Evolutionary conservation across 2,329 filamentous ascomycete species (phyloP), one percentile per base, ranked within the genome.

Genomic region (Hyphodiscus sp.): DNA sequence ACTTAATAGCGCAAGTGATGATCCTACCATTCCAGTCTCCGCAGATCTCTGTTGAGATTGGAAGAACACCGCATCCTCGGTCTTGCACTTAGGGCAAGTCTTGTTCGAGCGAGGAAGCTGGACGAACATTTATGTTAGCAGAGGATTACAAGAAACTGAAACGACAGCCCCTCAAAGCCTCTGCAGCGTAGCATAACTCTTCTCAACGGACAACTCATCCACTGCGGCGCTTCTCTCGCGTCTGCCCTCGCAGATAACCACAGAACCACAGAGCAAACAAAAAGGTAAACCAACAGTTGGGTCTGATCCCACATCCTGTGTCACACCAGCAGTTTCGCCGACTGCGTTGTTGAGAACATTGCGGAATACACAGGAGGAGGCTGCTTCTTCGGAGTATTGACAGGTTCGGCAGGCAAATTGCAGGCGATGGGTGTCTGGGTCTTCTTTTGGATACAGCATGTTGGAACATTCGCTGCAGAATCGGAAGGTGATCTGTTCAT

Each of bases 381-480:
- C 83, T 30, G 92, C 91, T 59, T 87, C 83, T 69, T 96, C 91
- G 65, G 86, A 89, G 74, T 90, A 96, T 68, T 91, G 86, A 76
- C 94, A 99, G 53, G 91, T 96, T 65, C 92, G 89, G 78, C 94
- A 99, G 60, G 89, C 91, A 74, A 95, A 99, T 76, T 96, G 87
- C 63, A 99, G 85, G 66, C 85, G 86, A 75, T 89, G 89, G 58
- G 83, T 84, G 57, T 85, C 78, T 58, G 86, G 84, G 73, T 99
- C 91, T 77, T 99, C 95, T 74, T 95, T 94, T 49, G 94, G 94
- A 69, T 97, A 97, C 52, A 99, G 79, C 81, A 99, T 88, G 78
- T 99, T 99, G 65, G 91, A 96, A 76, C 94, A 99, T 79, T 99
- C 94, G 65, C 90, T 91, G 77, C 94, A 99, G 80, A 99, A 99